These are phyloP conservation scores for Rasamsonia emersonii DNA, from an alignment of 2,329 filamentous ascomycete genomes.

Conservation along the genomic window DNA sequence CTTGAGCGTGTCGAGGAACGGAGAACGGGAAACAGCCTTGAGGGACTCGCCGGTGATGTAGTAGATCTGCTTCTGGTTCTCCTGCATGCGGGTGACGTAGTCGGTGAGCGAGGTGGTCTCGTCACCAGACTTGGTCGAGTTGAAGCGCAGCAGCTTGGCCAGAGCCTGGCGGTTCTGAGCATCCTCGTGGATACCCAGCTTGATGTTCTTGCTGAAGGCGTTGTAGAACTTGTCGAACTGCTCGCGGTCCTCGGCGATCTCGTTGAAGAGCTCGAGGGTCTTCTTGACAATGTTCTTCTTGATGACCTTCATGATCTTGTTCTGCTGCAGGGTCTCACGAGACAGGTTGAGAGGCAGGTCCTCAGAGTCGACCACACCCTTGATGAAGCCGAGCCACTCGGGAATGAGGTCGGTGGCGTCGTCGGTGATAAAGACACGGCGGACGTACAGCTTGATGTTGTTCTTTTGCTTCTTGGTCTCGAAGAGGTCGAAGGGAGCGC, in stretches of 20 bases:
- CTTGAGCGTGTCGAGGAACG: slow-evolving; percentile 97
- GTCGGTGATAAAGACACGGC: slow-evolving; percentile 99
- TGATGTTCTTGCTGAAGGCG: slow-evolving; percentile 99
- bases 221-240: slow-evolving; percentile 99
- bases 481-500: slow-evolving; percentile 97
- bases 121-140: slow-evolving; percentile 97
- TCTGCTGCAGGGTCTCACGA: slow-evolving; percentile 99
- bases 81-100: slow-evolving; percentile 98
- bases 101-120: slow-evolving; percentile 90
- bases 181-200: slow-evolving; percentile 99
- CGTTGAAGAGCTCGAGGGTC: slow-evolving; percentile 97
- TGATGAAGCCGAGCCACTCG: slow-evolving; percentile 98
- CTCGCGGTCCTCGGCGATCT: slow-evolving; percentile 99
- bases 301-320: slow-evolving; percentile 99
- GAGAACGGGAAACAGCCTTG: slow-evolving; percentile 96
- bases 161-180: slow-evolving; percentile 88
- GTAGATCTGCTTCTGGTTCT: slow-evolving; percentile 99
- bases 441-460: slow-evolving; percentile 99
- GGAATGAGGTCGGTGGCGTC: slow-evolving; percentile 98
- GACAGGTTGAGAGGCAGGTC: slow-evolving; percentile 98
- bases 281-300: slow-evolving; percentile 99
- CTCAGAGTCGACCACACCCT: slow-evolving; percentile 99
- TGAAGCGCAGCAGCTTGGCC: slow-evolving; percentile 97
- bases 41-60: slow-evolving; percentile 99
- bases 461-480: slow-evolving; percentile 99